A percentile compares a stretch with the other conserved stretches of the same genome.
Evolutionary conservation across 2,329 filamentous ascomycete species (phyloP).

Genomic region (Colletotrichum sp.): DNA sequence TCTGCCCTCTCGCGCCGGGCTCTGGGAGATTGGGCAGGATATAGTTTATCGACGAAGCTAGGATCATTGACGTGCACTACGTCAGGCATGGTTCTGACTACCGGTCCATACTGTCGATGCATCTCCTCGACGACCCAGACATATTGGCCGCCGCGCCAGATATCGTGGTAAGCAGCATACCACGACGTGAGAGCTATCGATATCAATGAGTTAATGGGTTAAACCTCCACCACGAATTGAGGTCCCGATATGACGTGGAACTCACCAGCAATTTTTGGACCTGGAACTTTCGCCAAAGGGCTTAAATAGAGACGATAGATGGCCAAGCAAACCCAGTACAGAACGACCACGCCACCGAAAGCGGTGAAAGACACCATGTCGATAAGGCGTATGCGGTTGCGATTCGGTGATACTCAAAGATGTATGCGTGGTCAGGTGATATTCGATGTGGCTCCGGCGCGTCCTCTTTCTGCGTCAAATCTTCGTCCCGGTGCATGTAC

Average conservation of each 20-base stretch:
- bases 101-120: not conserved
- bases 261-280: not conserved
- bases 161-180: not conserved
- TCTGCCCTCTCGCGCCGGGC: not conserved
- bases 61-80: not conserved
- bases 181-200: not conserved
- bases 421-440: not conserved
- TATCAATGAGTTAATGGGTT: accelerated
- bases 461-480: not conserved
- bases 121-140: not conserved
- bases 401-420: not conserved
- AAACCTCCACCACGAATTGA: not conserved
- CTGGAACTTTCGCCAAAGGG: not conserved
- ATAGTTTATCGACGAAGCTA: not conserved
- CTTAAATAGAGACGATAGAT: not conserved
- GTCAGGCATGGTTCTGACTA: not conserved
- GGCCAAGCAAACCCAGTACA: not conserved
- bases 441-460: not conserved
- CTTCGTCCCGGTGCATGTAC: not conserved
- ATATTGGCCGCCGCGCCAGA: not conserved
- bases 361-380: not conserved
- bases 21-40: not conserved
- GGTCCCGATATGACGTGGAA: accelerated
- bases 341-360: not conserved
- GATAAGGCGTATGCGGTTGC: not conserved